Percentiles rank a stretch among this genome's conserved stretches.
Conservation (phyloP, 1,284 basidiomycete species). For the Trichosporon coremiiforme region DNA sequence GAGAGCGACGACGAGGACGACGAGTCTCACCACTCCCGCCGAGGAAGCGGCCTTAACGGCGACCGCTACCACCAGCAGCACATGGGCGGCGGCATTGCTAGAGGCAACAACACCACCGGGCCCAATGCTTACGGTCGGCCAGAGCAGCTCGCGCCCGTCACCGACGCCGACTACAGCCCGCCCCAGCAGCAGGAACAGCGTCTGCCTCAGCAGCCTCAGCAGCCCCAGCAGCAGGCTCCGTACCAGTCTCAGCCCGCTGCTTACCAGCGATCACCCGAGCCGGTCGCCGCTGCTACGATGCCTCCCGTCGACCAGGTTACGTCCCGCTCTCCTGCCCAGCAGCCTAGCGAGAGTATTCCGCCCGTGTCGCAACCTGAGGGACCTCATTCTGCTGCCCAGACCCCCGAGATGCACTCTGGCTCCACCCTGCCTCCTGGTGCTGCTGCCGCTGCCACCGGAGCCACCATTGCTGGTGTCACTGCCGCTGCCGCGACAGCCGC, state of each 20-base stretch:
- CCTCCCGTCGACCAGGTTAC: background rate
- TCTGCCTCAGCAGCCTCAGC: background rate
- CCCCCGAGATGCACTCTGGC: constrained; percentile 14
- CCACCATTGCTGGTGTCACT: constrained; percentile 1
- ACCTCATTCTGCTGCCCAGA: background rate
- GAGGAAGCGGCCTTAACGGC: constrained; percentile 30
- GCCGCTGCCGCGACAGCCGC: constrained; percentile 9
- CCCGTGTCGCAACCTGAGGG: constrained; percentile 2
- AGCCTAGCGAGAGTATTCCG: background rate
- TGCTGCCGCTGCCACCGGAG: background rate
- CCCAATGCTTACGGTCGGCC: background rate
- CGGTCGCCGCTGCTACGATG: background rate
- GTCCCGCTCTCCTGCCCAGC: background rate
- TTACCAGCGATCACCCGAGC: constrained; percentile 10
- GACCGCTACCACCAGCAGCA: constrained; percentile 13
- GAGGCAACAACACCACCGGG: background rate
- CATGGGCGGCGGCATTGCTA: background rate
- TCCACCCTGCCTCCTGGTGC: background rate
- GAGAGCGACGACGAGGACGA: constrained; percentile 56
- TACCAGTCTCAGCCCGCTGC: constrained; percentile 8
- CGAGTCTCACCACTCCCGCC: constrained; percentile 27
- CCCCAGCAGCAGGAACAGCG: background rate
- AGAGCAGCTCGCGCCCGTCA: background rate
- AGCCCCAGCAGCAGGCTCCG: constrained; percentile 11
- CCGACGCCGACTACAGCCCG: background rate